A percentile compares a stretch with the other conserved stretches of the same genome.
Evolutionary conservation across 176 grass and related monocot species (phyloP).

Genomic region (Aechmea fasciata): DNA sequence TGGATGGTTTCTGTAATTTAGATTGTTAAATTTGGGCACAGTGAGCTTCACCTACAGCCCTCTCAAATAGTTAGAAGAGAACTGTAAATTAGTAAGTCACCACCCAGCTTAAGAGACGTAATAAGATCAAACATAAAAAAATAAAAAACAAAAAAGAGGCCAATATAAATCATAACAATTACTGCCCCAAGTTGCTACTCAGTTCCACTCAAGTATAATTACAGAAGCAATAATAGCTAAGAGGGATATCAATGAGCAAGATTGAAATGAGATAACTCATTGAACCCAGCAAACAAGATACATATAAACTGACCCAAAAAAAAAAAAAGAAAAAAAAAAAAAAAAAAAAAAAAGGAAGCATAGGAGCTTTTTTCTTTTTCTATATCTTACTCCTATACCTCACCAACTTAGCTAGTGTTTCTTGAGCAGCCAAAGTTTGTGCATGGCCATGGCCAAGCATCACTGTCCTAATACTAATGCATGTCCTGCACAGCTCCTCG

Average conservation of each 20-base stretch:
- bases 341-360: background rate
- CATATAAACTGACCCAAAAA: background rate
- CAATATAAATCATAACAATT: no score
- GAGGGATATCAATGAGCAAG: background rate
- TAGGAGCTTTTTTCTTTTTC: constrained; percentile 14
- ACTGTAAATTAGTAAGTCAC: background rate
- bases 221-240: background rate
- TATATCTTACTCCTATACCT: constrained; percentile 88
- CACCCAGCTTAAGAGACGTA: no score
- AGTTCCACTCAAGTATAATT: background rate
- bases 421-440: constrained; percentile 80
- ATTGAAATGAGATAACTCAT: background rate
- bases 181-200: no score
- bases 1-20: background rate
- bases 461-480: constrained; percentile 90
- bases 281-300: background rate
- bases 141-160: no score
- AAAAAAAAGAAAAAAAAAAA: background rate
- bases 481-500: constrained; percentile 84
- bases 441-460: constrained; percentile 85
- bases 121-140: no score
- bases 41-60: no score
- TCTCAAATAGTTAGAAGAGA: background rate
- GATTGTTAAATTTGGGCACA: background rate
- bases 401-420: constrained; percentile 89